Percentiles rank a stretch among this genome's conserved stretches.
Conservation (phyloP, 2,329 filamentous ascomycete species). For the Aureobasidium leucospermi region DNA sequence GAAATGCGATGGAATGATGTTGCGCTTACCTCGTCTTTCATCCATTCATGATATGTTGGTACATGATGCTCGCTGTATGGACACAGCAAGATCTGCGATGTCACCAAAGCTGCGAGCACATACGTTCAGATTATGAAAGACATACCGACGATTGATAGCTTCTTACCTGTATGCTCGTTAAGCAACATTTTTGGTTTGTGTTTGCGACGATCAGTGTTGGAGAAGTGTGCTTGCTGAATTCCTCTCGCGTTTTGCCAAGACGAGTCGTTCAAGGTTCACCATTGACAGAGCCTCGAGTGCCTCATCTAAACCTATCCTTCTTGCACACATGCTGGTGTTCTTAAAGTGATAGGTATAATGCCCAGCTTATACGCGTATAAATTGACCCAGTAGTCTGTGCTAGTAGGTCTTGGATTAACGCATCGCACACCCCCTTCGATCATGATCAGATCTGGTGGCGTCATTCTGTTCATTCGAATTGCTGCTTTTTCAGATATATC, state of each 20-base stretch:
- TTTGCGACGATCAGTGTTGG: background rate
- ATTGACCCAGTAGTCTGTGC: background rate
- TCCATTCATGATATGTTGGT: slow-evolving; percentile 78
- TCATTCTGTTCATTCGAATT: slow-evolving; percentile 1
- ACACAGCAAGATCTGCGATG: slow-evolving; percentile 63
- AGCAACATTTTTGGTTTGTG: slow-evolving; percentile 29
- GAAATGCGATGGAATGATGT: background rate
- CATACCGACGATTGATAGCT: background rate
- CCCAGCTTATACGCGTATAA: no score
- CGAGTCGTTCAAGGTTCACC: background rate
- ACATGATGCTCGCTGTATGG: slow-evolving; percentile 82
- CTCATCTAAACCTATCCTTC: background rate
- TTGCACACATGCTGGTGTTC: background rate
- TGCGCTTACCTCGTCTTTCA: slow-evolving; percentile 63
- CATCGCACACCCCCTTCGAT: background rate
- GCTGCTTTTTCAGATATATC: background rate
- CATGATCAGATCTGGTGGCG: slow-evolving; percentile 5
- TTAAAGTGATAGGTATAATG: no score
- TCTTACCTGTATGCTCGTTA: slow-evolving; percentile 34
- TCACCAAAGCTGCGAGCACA: slow-evolving; percentile 54
- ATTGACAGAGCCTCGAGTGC: background rate
- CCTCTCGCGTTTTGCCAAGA: background rate
- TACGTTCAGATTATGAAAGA: background rate
- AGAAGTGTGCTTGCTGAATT: background rate
- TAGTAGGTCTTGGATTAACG: background rate